These are phyloP conservation scores for Dioscorea zingiberensis DNA, from an alignment of 106 monocot genomes.

Conservation along the genomic window DNA sequence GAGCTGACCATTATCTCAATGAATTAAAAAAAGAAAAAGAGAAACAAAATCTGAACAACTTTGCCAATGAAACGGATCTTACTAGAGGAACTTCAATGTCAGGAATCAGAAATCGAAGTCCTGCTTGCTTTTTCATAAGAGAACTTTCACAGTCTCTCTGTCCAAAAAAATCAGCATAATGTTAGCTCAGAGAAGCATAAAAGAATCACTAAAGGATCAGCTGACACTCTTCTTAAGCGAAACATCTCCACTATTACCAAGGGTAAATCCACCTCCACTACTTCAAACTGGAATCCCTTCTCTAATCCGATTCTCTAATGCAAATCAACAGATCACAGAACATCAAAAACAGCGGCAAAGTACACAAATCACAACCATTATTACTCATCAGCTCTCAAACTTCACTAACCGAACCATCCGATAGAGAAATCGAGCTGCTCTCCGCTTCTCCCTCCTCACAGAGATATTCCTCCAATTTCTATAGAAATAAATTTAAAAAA, in stretches of 20 bases:
- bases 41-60: neutral
- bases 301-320: slow-evolving; percentile 16
- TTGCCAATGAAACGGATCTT: neutral
- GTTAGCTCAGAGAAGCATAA: neutral
- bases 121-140: slow-evolving; percentile 12
- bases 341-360: neutral
- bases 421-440: neutral
- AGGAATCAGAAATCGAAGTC: slow-evolving; percentile 20
- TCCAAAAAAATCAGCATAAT: neutral
- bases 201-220: neutral
- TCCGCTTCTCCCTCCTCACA: slow-evolving; percentile 15
- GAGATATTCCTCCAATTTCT: slow-evolving; percentile 11
- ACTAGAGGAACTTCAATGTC: slow-evolving; percentile 37
- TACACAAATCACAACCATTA: neutral
- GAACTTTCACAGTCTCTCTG: slow-evolving; percentile 27
- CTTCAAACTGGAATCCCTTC: slow-evolving; percentile 51
- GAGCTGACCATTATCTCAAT: neutral
- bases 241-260: slow-evolving; percentile 29
- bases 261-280: slow-evolving; percentile 41
- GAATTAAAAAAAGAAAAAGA: neutral
- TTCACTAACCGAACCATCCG: slow-evolving; percentile 4
- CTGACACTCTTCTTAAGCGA: neutral
- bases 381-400: slow-evolving; percentile 15
- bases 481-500: neutral
- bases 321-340: neutral